Base-by-base conservation (phyloP, 176 grass and related monocot species). In the Eremochloa ophiuroides region DNA sequence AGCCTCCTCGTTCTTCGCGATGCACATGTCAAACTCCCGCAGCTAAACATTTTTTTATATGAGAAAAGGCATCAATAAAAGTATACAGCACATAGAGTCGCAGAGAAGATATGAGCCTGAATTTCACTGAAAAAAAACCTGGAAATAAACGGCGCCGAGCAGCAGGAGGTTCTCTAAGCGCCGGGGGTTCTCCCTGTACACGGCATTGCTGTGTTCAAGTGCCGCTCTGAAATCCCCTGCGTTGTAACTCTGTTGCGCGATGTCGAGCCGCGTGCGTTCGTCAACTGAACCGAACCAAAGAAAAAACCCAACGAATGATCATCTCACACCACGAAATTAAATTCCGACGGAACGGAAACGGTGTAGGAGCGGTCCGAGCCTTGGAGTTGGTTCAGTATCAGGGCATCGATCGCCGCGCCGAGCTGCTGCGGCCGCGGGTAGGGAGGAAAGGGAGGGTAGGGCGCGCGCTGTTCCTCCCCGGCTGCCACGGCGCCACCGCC, bases 1-100 rank as follows among this genome's bases (percentile, higher is more conserved):
- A 47, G 90, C 93, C 73, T 96, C 93, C 66, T 91, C 82, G 53
- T 96, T 92, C 84, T 85, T 96, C 43, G 66, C 71, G 18, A 90
- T 90, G 80, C 90, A 92, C 85, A 83, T 90, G 48, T 92, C 88
- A 82, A 87, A 88, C 60, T 86, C 86, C 53, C 73, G 70, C 35
- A 95, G 72, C 93, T 95, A 62, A 73, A 72, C 33, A 25, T 33
- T 34, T 73, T 71, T 8, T 50, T 62, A 28, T 7, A 7, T 25
- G 4, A 11, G 20, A 43, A 33, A 20, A 58, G 31, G 31, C 2
- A 50, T 63, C 18, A 85, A 44, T 84, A 70, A 25, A 31, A 35
- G 7, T 55, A 55, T 55, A 55, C 8, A 56, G 10, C 1, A 22
- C 28, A 12, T 9, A 15, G 26, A 28, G 10, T 33, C 38, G 44